Evolutionary conservation across 768 basidiomycete genomes (phyloP).

Genomic region (Hemileccinum rubropunctum): DNA sequence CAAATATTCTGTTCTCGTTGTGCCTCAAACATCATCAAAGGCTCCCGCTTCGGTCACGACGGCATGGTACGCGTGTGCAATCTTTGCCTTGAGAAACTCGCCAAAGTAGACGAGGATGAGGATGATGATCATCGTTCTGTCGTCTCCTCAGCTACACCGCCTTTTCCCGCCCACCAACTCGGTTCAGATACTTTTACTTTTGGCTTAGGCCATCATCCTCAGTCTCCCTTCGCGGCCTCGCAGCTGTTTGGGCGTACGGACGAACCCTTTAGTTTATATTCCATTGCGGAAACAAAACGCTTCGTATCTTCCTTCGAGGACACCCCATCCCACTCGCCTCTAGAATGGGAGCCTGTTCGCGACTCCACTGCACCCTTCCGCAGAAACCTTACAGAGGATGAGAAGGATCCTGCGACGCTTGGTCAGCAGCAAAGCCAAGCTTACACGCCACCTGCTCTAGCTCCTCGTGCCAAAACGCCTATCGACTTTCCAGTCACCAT

Average conservation of each 20-base stretch:
- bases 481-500: conserved; percentile 56
- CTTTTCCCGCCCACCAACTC: conserved; percentile 78
- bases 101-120: conserved; percentile 84
- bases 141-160: conserved; percentile 63
- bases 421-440: conserved; percentile 36
- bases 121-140: conserved; percentile 87
- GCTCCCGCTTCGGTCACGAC: conserved; percentile 87
- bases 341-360: conserved; percentile 45
- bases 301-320: conserved; percentile 54
- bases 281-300: conserved; percentile 73
- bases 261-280: conserved; percentile 78
- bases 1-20: conserved; percentile 98
- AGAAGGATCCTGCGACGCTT: conserved; percentile 53
- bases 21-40: conserved; percentile 95
- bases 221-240: conserved; percentile 86
- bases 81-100: conserved; percentile 88
- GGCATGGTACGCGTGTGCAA: conserved; percentile 98
- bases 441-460: conserved; percentile 28
- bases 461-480: conserved; percentile 47
- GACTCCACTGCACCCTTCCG: conserved; percentile 74
- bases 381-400: conserved; percentile 71
- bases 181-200: conserved; percentile 43
- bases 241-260: conserved; percentile 78
- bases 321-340: conserved; percentile 49
- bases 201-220: conserved; percentile 52